Conservation (phyloP, 1,139 yeast genomes). For the Candida dubliniensis region DNA sequence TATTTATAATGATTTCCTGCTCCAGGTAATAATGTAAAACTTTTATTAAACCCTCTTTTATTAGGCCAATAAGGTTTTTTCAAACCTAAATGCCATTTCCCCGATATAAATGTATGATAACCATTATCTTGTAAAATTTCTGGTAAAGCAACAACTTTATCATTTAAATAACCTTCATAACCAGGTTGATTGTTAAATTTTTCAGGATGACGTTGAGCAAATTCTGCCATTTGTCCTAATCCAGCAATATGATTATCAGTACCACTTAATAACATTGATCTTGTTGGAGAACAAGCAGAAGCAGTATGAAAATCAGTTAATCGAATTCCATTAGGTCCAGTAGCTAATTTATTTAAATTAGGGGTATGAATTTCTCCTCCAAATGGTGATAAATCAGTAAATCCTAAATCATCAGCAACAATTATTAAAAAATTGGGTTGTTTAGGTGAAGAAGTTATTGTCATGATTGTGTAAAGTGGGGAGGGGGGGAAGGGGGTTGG, state of each 20-base stretch:
- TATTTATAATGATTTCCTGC: slow-evolving; percentile 59
- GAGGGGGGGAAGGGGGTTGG: too few species aligned
- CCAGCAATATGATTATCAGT: slow-evolving; percentile 65
- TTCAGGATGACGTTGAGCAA: slow-evolving; percentile 36
- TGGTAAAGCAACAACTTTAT: slow-evolving; percentile 52
- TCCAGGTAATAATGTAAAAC: slow-evolving; percentile 55
- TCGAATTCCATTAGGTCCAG: slow-evolving; percentile 35
- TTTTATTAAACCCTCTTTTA: slow-evolving; percentile 51
- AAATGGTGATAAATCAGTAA: slow-evolving; percentile 55
- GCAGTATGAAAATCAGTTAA: slow-evolving; percentile 65
- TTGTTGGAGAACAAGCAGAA: slow-evolving; percentile 64
- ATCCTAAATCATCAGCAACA: slow-evolving; percentile 64
- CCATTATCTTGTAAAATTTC: slow-evolving; percentile 52
- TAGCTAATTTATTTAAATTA: slow-evolving; percentile 45
- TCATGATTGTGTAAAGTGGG: slow-evolving; percentile 7
- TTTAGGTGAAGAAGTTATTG: slow-evolving; percentile 7
- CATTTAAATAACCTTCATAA: slow-evolving; percentile 57
- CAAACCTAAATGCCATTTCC: slow-evolving; percentile 62
- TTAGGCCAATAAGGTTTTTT: slow-evolving; percentile 50
- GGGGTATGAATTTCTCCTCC: slow-evolving; percentile 65
- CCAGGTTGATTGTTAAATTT: slow-evolving; percentile 50
- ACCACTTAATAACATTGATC: slow-evolving; percentile 62
- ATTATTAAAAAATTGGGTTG: slow-evolving; percentile 52
- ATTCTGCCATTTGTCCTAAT: slow-evolving; percentile 59
- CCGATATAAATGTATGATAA: slow-evolving; percentile 48